Evolutionary conservation across 176 grass and related monocot genomes (phyloP).

Genomic region (Cenchrus americanus): DNA sequence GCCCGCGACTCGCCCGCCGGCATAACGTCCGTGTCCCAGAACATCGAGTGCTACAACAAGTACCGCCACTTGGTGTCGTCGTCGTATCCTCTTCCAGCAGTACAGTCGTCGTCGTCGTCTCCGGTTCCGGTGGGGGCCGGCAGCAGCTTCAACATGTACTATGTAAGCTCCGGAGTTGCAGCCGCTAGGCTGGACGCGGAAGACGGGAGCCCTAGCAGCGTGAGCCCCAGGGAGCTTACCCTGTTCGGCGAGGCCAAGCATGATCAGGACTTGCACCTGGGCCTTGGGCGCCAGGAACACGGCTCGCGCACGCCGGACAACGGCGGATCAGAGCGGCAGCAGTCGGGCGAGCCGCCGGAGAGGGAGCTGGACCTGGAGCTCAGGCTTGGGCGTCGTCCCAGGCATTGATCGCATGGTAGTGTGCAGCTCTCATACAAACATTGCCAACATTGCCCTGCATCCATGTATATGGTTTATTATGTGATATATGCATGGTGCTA

Average conservation of each 20-base stretch:
- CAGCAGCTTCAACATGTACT: constrained; percentile 42
- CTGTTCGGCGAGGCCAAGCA: constrained; percentile 32
- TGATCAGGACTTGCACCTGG: constrained; percentile 38
- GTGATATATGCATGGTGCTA: constrained; percentile 32
- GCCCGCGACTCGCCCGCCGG: not conserved
- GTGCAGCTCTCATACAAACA: constrained; percentile 9
- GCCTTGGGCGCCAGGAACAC: not conserved
- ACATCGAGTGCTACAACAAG: constrained; percentile 35
- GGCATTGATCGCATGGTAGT: constrained; percentile 53
- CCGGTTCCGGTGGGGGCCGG: not conserved
- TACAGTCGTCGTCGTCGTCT: not conserved
- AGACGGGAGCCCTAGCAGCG: constrained; percentile 30
- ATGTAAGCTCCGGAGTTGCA: not conserved
- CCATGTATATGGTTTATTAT: constrained; percentile 38
- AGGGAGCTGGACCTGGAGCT: constrained; percentile 69
- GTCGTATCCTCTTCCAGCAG: too few species aligned
- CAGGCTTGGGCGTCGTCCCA: constrained; percentile 55
- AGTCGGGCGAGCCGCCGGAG: constrained; percentile 41
- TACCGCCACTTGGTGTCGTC: not conserved
- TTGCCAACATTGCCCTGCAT: constrained; percentile 2
- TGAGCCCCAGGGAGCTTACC: constrained; percentile 45
- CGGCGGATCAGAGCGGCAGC: constrained; percentile 20
- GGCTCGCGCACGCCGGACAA: not conserved
- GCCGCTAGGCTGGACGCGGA: not conserved
- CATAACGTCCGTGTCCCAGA: not conserved